Conservation (phyloP, 495 filamentous ascomycete genomes). For the Penicillium soppii region DNA sequence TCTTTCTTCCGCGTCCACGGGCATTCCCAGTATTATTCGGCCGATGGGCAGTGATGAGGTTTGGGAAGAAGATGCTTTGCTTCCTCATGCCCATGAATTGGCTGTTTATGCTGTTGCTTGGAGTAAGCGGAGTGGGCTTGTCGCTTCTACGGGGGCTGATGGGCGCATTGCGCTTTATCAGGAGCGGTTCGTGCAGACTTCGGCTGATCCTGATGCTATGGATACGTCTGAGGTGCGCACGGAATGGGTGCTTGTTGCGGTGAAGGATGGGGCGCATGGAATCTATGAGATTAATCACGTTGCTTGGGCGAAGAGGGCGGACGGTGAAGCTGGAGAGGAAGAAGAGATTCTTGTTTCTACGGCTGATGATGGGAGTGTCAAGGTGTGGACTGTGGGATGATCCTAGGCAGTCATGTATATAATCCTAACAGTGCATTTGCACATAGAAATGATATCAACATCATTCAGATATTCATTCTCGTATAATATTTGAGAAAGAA, state of each 20-base stretch:
- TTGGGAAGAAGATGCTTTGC: conserved; percentile 69
- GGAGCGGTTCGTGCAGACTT: conserved; percentile 44
- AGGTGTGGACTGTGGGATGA: conserved; percentile 61
- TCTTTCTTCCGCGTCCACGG: conserved; percentile 30
- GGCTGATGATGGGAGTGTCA: conserved; percentile 76
- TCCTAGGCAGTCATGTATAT: background rate
- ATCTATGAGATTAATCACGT: conserved; percentile 93
- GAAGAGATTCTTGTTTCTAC: conserved; percentile 78
- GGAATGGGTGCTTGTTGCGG: conserved; percentile 68
- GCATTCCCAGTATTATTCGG: conserved; percentile 80
- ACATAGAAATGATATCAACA: background rate
- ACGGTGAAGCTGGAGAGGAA: conserved; percentile 35
- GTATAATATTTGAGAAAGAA: no score
- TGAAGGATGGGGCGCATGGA: conserved; percentile 71
- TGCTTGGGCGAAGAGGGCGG: conserved; percentile 61
- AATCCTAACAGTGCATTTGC: background rate
- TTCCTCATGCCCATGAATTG: conserved; percentile 75
- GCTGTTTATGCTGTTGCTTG: conserved; percentile 79
- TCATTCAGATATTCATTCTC: background rate
- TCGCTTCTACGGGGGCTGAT: conserved; percentile 85
- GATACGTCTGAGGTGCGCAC: conserved; percentile 36
- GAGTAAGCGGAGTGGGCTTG: conserved; percentile 69
- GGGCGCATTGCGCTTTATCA: conserved; percentile 80
- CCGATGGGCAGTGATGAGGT: conserved; percentile 68
- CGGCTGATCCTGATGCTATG: conserved; percentile 31